Conservation (phyloP, 169 alveolate genomes). For the Plasmodium malariae region DNA sequence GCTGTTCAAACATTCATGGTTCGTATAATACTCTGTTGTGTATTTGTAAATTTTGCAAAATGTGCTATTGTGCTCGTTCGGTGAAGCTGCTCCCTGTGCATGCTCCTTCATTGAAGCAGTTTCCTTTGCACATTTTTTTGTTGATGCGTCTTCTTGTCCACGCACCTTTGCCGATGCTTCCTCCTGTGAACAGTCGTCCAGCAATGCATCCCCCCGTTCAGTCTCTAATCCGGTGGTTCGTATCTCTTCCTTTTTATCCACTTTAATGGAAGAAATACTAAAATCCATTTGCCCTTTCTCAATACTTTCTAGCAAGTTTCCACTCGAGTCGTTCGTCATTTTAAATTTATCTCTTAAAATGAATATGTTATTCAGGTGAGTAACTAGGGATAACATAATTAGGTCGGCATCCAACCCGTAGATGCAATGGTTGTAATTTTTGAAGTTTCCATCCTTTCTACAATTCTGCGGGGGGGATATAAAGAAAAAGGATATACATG, state of each 20-base stretch:
- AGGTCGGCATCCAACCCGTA: conserved; percentile 98
- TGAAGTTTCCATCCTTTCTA: conserved; percentile 30
- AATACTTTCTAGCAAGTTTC: conserved; percentile 58
- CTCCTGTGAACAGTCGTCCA: not conserved
- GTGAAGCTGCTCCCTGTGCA: conserved; percentile 6
- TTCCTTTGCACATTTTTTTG: not conserved
- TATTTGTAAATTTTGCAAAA: conserved; percentile 30
- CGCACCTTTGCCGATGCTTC: not conserved
- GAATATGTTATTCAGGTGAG: conserved; percentile 94
- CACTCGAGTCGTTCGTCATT: conserved; percentile 74
- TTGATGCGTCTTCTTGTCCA: no score
- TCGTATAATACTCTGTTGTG: conserved; percentile 39
- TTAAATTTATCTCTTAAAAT: conserved; percentile 93
- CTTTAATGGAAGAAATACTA: conserved; percentile 74
- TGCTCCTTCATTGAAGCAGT: not conserved
- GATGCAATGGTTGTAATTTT: conserved; percentile 91
- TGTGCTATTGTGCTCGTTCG: not conserved
- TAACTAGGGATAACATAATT: conserved; percentile 95
- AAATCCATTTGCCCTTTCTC: conserved; percentile 78
- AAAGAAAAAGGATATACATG: not conserved
- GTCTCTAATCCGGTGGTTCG: not conserved
- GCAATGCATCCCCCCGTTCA: not conserved
- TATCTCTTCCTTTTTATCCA: conserved; percentile 72
- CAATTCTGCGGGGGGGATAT: conserved; percentile 24
- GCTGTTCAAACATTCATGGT: conserved; percentile 44